Evolutionary conservation across 2,329 filamentous ascomycete genomes (phyloP).

Genomic region (Myriosclerotinia scirpicola): DNA sequence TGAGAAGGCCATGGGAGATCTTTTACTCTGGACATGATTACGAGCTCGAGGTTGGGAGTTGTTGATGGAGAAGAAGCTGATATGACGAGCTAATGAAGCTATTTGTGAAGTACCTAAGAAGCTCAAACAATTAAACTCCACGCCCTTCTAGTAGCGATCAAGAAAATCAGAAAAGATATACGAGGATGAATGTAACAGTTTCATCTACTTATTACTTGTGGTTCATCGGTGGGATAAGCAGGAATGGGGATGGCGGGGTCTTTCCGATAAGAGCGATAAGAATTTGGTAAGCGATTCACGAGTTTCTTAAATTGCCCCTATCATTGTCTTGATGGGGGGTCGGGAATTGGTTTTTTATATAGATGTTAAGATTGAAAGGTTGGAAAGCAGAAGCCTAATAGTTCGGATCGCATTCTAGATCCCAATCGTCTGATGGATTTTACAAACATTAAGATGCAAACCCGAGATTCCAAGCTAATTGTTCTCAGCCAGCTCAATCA

Average conservation of each 20-base stretch:
- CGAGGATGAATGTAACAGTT: not conserved
- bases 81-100: not conserved
- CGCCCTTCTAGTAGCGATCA: not conserved
- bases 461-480: too few relatives aligned
- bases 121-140: not conserved
- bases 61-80: not conserved
- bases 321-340: too few relatives aligned
- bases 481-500: too few relatives aligned
- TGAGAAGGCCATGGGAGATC: slow-evolving; percentile 38
- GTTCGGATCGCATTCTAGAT: not conserved
- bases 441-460: too few relatives aligned
- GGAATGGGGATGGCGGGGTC: slow-evolving; percentile 16
- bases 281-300: not conserved
- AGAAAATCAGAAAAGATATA: not conserved
- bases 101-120: not conserved
- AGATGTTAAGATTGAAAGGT: not conserved
- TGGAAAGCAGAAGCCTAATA: not conserved
- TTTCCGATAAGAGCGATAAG: slow-evolving; percentile 19
- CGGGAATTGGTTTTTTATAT: not conserved
- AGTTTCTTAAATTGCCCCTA: not conserved
- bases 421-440: too few relatives aligned
- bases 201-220: not conserved
- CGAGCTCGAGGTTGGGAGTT: slow-evolving; percentile 1
- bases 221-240: slow-evolving; percentile 6
- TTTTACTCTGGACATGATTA: slow-evolving; percentile 33